Evolutionary conservation across 2,329 filamentous ascomycete species (phyloP).

Genomic region (Alternaria consortialis): DNA sequence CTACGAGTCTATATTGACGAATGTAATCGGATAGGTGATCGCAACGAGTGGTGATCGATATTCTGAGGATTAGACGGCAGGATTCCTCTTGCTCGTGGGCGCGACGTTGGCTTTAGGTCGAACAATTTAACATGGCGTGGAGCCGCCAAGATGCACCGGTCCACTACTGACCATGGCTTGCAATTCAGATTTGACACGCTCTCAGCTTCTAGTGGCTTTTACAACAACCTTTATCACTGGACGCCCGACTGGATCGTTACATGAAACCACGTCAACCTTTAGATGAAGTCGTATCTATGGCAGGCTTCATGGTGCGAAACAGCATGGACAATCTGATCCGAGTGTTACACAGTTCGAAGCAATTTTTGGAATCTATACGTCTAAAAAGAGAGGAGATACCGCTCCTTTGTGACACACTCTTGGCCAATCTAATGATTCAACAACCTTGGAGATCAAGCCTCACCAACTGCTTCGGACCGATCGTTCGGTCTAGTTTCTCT

Average conservation of each 20-base stretch:
- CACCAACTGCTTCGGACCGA: neutral
- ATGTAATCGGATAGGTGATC: too few species aligned
- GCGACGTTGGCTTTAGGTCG: constrained; percentile 1
- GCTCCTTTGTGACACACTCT: too few species aligned
- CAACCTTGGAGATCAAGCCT: neutral
- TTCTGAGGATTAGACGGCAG: neutral
- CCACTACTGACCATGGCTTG: neutral
- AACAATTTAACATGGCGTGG: neutral
- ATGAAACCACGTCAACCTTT: too few species aligned
- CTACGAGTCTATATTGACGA: too few species aligned
- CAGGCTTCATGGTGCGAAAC: too few species aligned
- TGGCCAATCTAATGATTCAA: neutral
- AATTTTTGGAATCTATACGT: too few species aligned
- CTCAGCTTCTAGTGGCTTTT: neutral
- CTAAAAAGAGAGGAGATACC: too few species aligned
- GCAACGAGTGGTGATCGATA: too few species aligned
- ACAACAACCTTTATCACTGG: neutral
- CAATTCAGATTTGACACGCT: neutral
- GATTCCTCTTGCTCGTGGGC: neutral
- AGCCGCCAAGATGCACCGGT: constrained; percentile 1
- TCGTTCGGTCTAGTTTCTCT: constrained; percentile 2
- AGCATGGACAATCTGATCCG: too few species aligned
- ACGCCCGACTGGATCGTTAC: neutral
- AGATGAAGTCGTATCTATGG: too few species aligned
- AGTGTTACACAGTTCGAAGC: too few species aligned